Evolutionary conservation across 768 basidiomycete species (phyloP), one percentile per base, ranked within the genome.

Genomic region (Termitomyces sp.): DNA sequence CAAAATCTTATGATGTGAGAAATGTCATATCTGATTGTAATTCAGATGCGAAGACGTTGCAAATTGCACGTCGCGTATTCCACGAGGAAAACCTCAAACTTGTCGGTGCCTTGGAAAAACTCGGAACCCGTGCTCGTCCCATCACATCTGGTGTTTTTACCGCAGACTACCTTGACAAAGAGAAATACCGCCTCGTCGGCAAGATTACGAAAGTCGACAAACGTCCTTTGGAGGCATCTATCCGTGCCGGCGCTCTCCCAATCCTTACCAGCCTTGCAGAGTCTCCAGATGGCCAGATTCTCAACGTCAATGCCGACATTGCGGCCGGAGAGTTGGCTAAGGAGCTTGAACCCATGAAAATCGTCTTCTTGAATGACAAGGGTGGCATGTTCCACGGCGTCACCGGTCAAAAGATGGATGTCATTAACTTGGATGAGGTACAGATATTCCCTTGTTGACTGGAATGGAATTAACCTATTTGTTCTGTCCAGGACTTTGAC

Each of bases 231-330:
- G 97, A 99, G 73, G 96, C 95, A 2, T 87, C 95, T 50, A 99
- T 99, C 71, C 86, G 93, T 48, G 95, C 96, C 1, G 96, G 97
- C 34, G 95, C 94, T 22, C 81, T 99, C 27, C 97, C 97, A 58
- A 97, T 99, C 73, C 80, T 98, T 20, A 98, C 95, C 63, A 91
- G 88, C 71, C 78, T 99, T 53, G 96, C 97, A 6, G 97, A 98
- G 75, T 91, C 91, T 36, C 81, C 87, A 22, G 93, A 97, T 36
- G 97, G 97, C n/a, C 97, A 99, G 73, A 95, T 99, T 66, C 80
- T 98, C 62, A 99, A 99, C 67, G 97, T 99, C 71, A 99, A 98
- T 69, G 97, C 97, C 22, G 97, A 99, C 71, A 91, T 98, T 62
- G 97, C 97, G 2, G 96, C 97, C 1, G 97, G 96, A 42, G 97